Base-by-base conservation (phyloP, 208 protist species). In the Phytomonas sp. region DNA sequence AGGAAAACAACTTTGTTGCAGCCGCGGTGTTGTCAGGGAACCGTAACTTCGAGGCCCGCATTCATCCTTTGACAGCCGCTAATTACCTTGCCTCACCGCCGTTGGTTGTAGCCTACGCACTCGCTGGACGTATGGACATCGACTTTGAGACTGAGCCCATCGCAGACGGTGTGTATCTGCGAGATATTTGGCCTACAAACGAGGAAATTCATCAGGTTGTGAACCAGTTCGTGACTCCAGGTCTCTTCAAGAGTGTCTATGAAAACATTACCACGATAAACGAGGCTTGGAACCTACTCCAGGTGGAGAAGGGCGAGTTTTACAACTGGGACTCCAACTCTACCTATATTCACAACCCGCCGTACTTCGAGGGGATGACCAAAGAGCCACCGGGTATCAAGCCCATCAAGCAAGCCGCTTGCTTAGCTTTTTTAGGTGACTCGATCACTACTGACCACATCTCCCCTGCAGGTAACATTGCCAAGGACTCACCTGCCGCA, bases 391-490 rank as follows among this genome's bases (percentile, higher is more conserved):
- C 70, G 13, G 82, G 80, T 33, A 67, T 81, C 29, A 81, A 68
- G 62, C 79, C 66, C 66, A 92, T 98, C 73, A 72, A 87, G 37
- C 66, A 88, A 70, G 97, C 96, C 30, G 75, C 80, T 63, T 91
- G 81, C 70, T 81, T 99, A 46, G 91, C 97, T 62, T 73, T 97
- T 71, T 89, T 98, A 70, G 97, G 97, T 32, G 97, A 99, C 83
- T 94, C 81, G 71, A 98, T 98, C 75, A 98, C 97, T 46, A 98
- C 96, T 11, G 97, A 99, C 74, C 95, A 98, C 79, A 99, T 99
- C 78, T 97, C 93, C 59, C 96, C 96, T 3, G 93, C 95, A 15
- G 97, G 97, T 68, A 98, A 92, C 77, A 98, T 99, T 74, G 95
- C 93, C 60, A 90, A 91, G 67, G 95, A 94, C 76, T 98, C 94